Conservation (phyloP, 129 eudicot genomes). For the Tanacetum coccineum region DNA sequence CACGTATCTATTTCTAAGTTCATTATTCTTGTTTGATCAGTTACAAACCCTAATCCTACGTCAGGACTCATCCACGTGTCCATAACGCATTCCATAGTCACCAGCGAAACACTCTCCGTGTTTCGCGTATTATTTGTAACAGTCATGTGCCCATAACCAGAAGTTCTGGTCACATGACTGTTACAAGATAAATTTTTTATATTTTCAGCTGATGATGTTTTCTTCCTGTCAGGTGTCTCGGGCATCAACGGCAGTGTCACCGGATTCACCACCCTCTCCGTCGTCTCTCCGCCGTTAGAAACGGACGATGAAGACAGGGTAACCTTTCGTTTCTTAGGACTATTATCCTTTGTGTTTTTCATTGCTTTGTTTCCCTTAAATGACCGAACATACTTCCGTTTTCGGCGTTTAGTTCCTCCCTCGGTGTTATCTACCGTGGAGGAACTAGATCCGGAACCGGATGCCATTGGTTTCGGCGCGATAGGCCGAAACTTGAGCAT, state of each 20-base stretch:
- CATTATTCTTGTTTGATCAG: slow-evolving; percentile 39
- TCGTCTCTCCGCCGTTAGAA: slow-evolving; percentile 29
- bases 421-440: slow-evolving; percentile 30
- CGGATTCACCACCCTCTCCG: slow-evolving; percentile 29
- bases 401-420: slow-evolving; percentile 30
- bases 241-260: slow-evolving; percentile 66
- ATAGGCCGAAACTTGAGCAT: slow-evolving; percentile 79
- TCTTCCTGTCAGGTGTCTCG: slow-evolving; percentile 68
- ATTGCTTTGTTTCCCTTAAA: slow-evolving; percentile 7
- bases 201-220: slow-evolving; percentile 18
- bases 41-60: slow-evolving; percentile 29
- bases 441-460: slow-evolving; percentile 39
- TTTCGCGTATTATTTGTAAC: background rate
- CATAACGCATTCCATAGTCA: slow-evolving; percentile 70
- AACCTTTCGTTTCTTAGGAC: slow-evolving; percentile 33
- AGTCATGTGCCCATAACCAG: slow-evolving; percentile 3
- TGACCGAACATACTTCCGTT: slow-evolving; percentile 42
- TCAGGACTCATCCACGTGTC: slow-evolving; percentile 48
- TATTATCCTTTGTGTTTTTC: slow-evolving; percentile 1
- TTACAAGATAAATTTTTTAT: background rate
- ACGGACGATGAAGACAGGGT: slow-evolving; percentile 16
- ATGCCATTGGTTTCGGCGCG: slow-evolving; percentile 71
- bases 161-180: slow-evolving; percentile 19
- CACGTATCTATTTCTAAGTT: slow-evolving; percentile 70
- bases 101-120: slow-evolving; percentile 19